Percentiles rank a stretch among this genome's conserved stretches.
Conservation (phyloP, 768 basidiomycete genomes). For the Tylopilus plumbeoviolaceoides region DNA sequence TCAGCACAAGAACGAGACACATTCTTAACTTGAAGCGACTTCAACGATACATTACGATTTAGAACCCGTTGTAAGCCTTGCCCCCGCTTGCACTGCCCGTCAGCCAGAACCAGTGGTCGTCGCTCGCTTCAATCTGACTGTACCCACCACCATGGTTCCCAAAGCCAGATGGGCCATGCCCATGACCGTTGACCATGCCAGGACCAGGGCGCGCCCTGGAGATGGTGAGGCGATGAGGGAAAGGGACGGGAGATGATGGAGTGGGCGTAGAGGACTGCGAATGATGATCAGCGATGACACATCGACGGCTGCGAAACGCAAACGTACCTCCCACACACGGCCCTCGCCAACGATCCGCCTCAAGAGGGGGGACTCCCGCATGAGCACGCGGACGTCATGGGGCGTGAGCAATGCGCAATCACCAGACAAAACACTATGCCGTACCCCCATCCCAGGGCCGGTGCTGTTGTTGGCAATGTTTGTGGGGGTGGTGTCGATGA, state of each 20-base stretch:
- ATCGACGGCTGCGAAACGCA: background rate
- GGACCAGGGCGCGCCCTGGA: constrained; percentile 9
- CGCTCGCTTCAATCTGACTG: constrained; percentile 13
- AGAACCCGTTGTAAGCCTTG: background rate
- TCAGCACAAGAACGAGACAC: background rate
- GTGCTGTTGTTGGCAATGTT: background rate
- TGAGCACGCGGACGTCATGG: constrained; percentile 37
- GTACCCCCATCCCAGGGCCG: background rate
- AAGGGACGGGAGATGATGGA: constrained; percentile 6
- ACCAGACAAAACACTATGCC: background rate
- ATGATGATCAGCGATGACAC: background rate
- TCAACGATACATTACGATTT: background rate
- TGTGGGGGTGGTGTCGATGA: constrained; percentile 14
- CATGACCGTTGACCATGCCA: constrained; percentile 12
- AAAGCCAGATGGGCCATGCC: constrained; percentile 12
- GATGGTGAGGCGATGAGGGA: constrained; percentile 5
- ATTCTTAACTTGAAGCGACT: background rate
- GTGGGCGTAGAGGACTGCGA: constrained; percentile 13
- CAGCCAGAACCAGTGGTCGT: constrained; percentile 27
- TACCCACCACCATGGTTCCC: constrained; percentile 17
- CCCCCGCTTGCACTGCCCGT: constrained; percentile 9
- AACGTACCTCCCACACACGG: constrained; percentile 53
- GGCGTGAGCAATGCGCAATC: constrained; percentile 34
- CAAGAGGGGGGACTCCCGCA: constrained; percentile 40
- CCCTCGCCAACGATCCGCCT: constrained; percentile 46